Percentiles rank a stretch among this genome's conserved stretches.
Conservation (phyloP, 2,329 filamentous ascomycete genomes). For the Aspergillus unguis region DNA sequence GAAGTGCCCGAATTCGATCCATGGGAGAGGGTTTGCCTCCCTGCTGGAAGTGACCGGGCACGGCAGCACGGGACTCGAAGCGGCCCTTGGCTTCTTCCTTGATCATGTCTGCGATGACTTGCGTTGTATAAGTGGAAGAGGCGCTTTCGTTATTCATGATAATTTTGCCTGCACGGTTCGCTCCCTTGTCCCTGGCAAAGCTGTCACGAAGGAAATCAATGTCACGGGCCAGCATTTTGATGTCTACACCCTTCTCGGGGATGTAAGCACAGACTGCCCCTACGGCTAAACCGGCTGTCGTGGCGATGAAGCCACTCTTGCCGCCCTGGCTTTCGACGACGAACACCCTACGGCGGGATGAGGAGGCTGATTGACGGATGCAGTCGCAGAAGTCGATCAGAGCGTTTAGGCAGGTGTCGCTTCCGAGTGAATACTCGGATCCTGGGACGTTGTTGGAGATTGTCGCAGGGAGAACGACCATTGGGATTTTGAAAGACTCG, state of each 20-base stretch:
- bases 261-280: conserved; percentile 93
- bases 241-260: conserved; percentile 89
- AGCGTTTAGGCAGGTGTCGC: conserved; percentile 94
- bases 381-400: conserved; percentile 94
- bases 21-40: conserved; percentile 90
- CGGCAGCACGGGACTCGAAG: conserved; percentile 88
- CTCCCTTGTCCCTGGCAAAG: conserved; percentile 80
- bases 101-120: conserved; percentile 93
- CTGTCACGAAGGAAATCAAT: conserved; percentile 84
- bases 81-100: conserved; percentile 86
- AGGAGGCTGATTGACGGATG: conserved; percentile 94
- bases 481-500: conserved; percentile 85
- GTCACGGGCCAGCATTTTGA: conserved; percentile 88
- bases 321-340: conserved; percentile 98
- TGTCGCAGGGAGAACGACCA: conserved; percentile 88
- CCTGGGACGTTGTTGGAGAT: conserved; percentile 98
- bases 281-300: conserved; percentile 83
- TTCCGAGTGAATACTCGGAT: conserved; percentile 94
- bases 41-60: conserved; percentile 92
- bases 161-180: conserved; percentile 84
- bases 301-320: conserved; percentile 88
- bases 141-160: conserved; percentile 97
- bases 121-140: conserved; percentile 83
- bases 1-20: conserved; percentile 88
- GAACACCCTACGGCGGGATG: conserved; percentile 88